Base-by-base conservation (phyloP, 495 filamentous ascomycete genomes). In the Baudoinia panamericana region DNA sequence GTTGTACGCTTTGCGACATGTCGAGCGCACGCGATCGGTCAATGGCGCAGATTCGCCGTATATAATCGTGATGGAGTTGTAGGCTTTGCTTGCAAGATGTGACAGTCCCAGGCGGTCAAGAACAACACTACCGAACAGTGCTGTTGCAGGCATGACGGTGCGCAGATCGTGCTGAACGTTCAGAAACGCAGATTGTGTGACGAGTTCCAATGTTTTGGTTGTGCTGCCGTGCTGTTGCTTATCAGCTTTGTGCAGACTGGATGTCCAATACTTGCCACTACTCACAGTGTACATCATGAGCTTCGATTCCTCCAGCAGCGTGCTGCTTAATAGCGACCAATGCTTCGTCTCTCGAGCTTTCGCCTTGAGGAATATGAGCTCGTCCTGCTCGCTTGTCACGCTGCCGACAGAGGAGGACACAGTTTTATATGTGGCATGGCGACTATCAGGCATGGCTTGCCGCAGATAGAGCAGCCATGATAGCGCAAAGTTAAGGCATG, bases 391-490 rank as follows among this genome's bases (percentile, higher is more conserved):
- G 46, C 76, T 78, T 1, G 80, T 80, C 10, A 84, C 61, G 44
- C 69, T 75, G 28, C 79, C 75, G 27, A 79, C 75, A 1, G 81
- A 65, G 30, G 78, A 72, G 21, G 69, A 71, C 50, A 88, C 29
- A 4, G 11, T 42, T 1, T 22, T 6, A 18, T 43, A 46, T 6
- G 30, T 18, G 6, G 34, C 6, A 11, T 12, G 24, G 5, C 17
- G 11, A 31, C 27, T 76, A 30, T 87, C 69, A 32, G 87, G 85
- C 56, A 92, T 85, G 0, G 82, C 74, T 53, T 84, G 80, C 21
- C 79, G 78, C 51, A 97, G 88, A 56, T 95, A 87, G 57, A 92
- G 90, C n/a, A 96, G 68, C 92, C 90, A 97, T 56, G 84, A 93
- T 48, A 96, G 72, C 30, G 84, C 83, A 61, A 93, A 95, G 59